A percentile compares a stretch with the other conserved stretches of the same genome.
These are phyloP conservation scores for Coemansia sp. DNA, from an alignment of 192 early-diverging fungal species.

Conservation along the genomic window DNA sequence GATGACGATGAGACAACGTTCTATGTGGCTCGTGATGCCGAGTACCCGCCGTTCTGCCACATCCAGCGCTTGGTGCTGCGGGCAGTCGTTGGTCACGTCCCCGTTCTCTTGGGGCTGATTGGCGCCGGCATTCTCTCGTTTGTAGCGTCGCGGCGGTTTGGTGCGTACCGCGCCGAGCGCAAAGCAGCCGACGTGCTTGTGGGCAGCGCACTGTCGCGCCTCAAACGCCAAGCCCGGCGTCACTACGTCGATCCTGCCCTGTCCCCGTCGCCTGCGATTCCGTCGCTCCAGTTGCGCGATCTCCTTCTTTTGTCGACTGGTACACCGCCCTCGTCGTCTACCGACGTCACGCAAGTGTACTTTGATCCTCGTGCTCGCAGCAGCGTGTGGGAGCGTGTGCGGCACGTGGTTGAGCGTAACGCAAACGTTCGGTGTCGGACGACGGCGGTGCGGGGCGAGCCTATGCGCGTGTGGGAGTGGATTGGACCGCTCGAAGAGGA, in stretches of 20 bases:
- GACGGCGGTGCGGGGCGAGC: conserved; percentile 60
- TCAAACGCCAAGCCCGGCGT: conserved; percentile 55
- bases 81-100: conserved; percentile 31
- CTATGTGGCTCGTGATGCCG: conserved; percentile 33
- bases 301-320: conserved; percentile 46
- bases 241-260: conserved; percentile 58
- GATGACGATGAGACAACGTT: conserved; percentile 25
- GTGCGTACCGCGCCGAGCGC: conserved; percentile 35
- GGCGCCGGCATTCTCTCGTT: conserved; percentile 16
- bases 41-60: conserved; percentile 28
- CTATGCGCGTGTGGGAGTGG: conserved; percentile 68
- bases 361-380: conserved; percentile 46
- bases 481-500: conserved; percentile 54
- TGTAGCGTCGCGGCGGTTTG: conserved; percentile 32
- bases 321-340: conserved; percentile 10
- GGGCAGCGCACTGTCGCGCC: conserved; percentile 40
- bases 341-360: conserved; percentile 8
- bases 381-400: conserved; percentile 61
- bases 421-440: conserved; percentile 61
- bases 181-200: conserved; percentile 50
- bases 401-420: conserved; percentile 56
- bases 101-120: conserved; percentile 12
- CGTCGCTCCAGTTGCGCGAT: conserved; percentile 61
- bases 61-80: conserved; percentile 21
- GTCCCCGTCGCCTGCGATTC: conserved; percentile 54